Percentiles rank a stretch among this genome's conserved stretches.
phyloP scores from a whole-genome alignment of 768 basidiomycete genomes.

The Crepidotus variabilis region DNA sequence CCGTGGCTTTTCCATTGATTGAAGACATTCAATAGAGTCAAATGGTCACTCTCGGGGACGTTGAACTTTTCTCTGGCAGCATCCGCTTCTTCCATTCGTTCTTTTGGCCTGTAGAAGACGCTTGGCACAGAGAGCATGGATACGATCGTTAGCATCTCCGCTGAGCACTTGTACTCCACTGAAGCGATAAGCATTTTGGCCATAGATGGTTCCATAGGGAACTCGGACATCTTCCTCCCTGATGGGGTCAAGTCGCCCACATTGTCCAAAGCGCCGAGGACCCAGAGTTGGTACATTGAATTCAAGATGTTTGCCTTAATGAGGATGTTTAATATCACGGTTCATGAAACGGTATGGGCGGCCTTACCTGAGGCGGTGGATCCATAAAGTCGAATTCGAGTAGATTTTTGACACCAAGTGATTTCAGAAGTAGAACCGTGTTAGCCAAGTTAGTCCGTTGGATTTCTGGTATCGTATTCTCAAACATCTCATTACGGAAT shows the following conservation, averaged over 20 bases:
- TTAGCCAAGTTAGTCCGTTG: slow-evolving; percentile 98
- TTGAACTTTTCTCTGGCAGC: slow-evolving; percentile 98
- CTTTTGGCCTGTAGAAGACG: slow-evolving; percentile 96
- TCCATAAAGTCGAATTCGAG: slow-evolving; percentile 99
- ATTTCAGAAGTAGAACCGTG: slow-evolving; percentile 91
- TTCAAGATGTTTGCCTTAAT: slow-evolving; percentile 92
- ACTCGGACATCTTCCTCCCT: slow-evolving; percentile 97
- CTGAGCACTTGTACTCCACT: slow-evolving; percentile 89
- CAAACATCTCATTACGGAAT: slow-evolving; percentile 91
- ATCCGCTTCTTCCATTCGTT: slow-evolving; percentile 96
- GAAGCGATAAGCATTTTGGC: slow-evolving; percentile 98
- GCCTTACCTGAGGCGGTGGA: slow-evolving; percentile 90
- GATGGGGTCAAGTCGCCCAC: slow-evolving; percentile 91
- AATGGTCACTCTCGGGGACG: slow-evolving; percentile 96
- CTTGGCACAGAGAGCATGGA: slow-evolving; percentile 98
- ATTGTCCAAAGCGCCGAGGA: slow-evolving; percentile 95
- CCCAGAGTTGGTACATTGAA: slow-evolving; percentile 99
- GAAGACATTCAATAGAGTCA: slow-evolving; percentile 94
- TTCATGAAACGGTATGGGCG: background rate
- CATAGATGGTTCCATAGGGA: slow-evolving; percentile 99
- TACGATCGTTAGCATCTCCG: slow-evolving; percentile 97
- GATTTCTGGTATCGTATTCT: slow-evolving; percentile 96
- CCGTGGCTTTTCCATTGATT: slow-evolving; percentile 97
- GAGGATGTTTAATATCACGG: background rate
- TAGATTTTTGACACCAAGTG: slow-evolving; percentile 93